Base-by-base conservation (phyloP, 331 rosid genomes). In the Dryas integrifolia region DNA sequence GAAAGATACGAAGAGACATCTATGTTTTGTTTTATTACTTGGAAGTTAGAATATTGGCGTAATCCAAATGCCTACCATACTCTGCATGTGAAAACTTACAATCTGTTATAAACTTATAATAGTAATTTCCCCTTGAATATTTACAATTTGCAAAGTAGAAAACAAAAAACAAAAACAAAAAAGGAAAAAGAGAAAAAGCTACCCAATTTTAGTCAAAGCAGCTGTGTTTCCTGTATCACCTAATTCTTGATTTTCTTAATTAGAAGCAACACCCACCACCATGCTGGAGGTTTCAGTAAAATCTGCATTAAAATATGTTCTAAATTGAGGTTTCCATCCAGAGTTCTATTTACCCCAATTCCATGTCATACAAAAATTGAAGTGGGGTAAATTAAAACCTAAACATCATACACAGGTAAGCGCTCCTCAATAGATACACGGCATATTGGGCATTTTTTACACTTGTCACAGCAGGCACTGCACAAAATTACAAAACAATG, bases 381-480 rank as follows among this genome's bases (percentile, higher is more conserved):
- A 59, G 66, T 8, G 26, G 72, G 79, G 70, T 59, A 60, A 53
- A 86, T 65, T 71, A 58, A 73, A 74, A 64, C 81, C 85, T 91
- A 95, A 72, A 92, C 99, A 79, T 95, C 99, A 56, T 80, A 95
- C 65, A 95, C 99, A 51, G 92, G 90, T 73, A 95, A 75, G 58
- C 87, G 84, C 82, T 95, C 87, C 74, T 88, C 91, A 7, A 95
- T 84, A 8, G 75, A 7, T 55, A 85, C 69, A 0, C 96, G 97
- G 79, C 99, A 95, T 74, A 95, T 90, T 1, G 99, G 99, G 81
- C 99, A 95, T 52, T 79, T 85, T 83, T 87, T 90, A 73, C 98
- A 92, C 83, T 87, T 95, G 80, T 80, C 92, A 11, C 88, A 87
- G 88, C 99, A 95, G 69, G 56, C 11, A 76, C 99, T 95, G 97